These are phyloP conservation scores for Rhodamnia rubescens DNA, from an alignment of 345 rosid species.

Conservation along the genomic window DNA sequence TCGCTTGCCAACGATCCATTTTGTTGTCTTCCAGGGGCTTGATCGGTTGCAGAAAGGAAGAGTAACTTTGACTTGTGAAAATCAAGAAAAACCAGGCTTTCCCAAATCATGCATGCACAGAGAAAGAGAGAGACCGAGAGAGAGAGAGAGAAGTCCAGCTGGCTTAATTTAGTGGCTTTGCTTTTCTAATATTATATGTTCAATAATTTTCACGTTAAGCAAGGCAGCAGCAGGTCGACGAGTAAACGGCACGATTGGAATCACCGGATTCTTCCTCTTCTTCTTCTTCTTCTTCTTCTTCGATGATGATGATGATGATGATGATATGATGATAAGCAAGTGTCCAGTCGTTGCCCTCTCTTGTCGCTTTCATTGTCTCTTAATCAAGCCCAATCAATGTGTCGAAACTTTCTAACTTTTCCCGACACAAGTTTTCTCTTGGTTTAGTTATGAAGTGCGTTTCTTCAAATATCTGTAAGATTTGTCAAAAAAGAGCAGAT, in stretches of 20 bases:
- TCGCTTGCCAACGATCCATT: neutral
- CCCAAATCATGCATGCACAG: neutral
- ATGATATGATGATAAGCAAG: too few relatives aligned
- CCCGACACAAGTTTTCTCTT: too few relatives aligned
- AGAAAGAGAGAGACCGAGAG: neutral
- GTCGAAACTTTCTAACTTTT: too few relatives aligned
- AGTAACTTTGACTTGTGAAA: neutral
- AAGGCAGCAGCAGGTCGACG: neutral
- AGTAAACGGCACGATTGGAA: neutral
- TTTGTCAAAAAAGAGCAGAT: neutral
- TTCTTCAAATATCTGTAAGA: neutral
- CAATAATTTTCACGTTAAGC: neutral
- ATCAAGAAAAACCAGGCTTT: neutral
- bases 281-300: too few relatives aligned
- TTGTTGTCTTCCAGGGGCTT: neutral
- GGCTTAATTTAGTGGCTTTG: neutral
- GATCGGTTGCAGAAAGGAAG: neutral
- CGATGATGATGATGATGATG: too few relatives aligned
- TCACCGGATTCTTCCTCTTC: neutral
- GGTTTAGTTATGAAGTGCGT: neutral
- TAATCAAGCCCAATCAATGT: too few relatives aligned
- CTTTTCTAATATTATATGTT: neutral
- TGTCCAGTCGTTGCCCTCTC: too few relatives aligned
- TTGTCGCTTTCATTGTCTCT: too few relatives aligned
- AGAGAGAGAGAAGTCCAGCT: neutral